Base-by-base conservation (phyloP, 2,329 filamentous ascomycete species). In the Penicillium palitans region DNA sequence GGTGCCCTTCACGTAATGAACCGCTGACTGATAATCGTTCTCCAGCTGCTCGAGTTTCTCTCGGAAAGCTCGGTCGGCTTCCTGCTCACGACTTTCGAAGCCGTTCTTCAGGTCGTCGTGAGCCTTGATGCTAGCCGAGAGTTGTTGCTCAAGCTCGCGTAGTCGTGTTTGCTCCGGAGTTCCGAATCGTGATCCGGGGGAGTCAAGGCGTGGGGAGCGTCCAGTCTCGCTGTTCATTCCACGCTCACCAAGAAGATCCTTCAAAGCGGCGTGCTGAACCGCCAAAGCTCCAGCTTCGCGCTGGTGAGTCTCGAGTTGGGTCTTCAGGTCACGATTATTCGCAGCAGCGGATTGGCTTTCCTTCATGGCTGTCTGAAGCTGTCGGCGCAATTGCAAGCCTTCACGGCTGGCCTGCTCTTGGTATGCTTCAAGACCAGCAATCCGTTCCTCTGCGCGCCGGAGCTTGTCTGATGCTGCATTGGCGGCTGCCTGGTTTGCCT, bases 341-440 rank as follows among this genome's bases (percentile, higher is more conserved):
- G 89, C 85, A 65, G 92, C 90, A 27, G 96, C 81, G n/a, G 84
- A 81, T 72, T 96, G 92, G 15, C 89, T 87, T 58, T 99, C 93
- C 64, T 88, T 89, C 73, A 96, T 82, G 5, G 90, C 87, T 27
- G 87, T 83, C 73, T 98, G 95, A 53, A 99, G 83, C 71, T 98
- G 93, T 71, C 95, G 88, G 55, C 95, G 87, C 64, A 98, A 91
- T 37, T 88, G 86, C 55, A 99, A 87, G 49, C 92, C 92, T 75
- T 99, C 96, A 45, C 95, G 86, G 75, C 93, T 98, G 4, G 93
- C 90, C 76, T 99, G 95, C 72, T 99, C 95, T 76, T 99, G 95
- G 74, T 98, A 98, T 29, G 92, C 91, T 74, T 99, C 95, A 4
- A 99, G 83, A 7, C 95, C 95, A 6, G 95, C 96, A 73, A 99